A percentile compares a stretch with the other conserved stretches of the same genome.
phyloP scores from a whole-genome alignment of 2,329 filamentous ascomycete genomes.

The Acephala macrosclerotiorum region DNA sequence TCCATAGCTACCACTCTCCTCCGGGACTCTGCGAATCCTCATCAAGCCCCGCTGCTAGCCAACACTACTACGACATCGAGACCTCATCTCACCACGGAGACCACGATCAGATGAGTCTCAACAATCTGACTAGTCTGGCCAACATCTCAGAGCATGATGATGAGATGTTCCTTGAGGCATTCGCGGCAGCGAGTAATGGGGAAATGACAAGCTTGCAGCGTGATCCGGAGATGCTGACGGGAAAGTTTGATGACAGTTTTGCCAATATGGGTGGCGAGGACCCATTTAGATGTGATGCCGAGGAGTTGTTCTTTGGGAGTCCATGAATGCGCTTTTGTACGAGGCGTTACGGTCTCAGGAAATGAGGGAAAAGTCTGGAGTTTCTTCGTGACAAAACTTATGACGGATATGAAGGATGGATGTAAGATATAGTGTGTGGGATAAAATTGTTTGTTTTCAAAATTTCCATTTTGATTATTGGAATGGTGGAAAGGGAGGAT shows the following conservation, averaged over 20 bases:
- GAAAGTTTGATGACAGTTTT: conserved; percentile 43
- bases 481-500: conserved; percentile 5
- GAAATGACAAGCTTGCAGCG: conserved; percentile 40
- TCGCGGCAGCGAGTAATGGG: conserved; percentile 35
- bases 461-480: conserved; percentile 6
- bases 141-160: conserved; percentile 44
- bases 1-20: conserved; percentile 59
- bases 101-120: conserved; percentile 16
- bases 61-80: conserved; percentile 42
- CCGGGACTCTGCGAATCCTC: conserved; percentile 68
- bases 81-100: conserved; percentile 35
- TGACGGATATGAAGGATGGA: conserved; percentile 3
- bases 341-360: neutral
- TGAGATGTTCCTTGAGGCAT: conserved; percentile 46
- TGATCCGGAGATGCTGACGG: conserved; percentile 41
- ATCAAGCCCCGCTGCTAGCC: conserved; percentile 55
- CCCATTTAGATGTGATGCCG: conserved; percentile 35
- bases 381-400: neutral
- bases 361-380: neutral
- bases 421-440: conserved; percentile 16
- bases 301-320: conserved; percentile 45
- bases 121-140: conserved; percentile 24
- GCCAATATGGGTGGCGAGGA: conserved; percentile 30
- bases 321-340: conserved; percentile 31
- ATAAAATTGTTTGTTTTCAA: conserved; percentile 3